Percentiles rank a stretch among this genome's conserved stretches.
These are phyloP conservation scores for Talaromyces trachyspermus DNA, from an alignment of 495 filamentous ascomycete genomes.

Conservation along the genomic window DNA sequence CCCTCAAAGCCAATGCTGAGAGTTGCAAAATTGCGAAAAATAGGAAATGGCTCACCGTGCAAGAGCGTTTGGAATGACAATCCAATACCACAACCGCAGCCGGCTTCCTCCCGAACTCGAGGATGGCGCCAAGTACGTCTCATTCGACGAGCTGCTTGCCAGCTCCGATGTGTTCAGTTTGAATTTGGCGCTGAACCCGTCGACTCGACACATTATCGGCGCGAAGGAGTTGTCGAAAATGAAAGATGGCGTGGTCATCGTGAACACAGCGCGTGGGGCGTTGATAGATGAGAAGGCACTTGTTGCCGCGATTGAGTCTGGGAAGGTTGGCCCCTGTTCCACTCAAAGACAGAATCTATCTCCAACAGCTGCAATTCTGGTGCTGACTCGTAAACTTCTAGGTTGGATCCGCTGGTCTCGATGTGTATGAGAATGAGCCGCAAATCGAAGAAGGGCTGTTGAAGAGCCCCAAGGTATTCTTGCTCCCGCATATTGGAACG, in stretches of 20 bases:
- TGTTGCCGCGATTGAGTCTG: slow-evolving; percentile 59
- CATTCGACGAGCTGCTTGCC: slow-evolving; percentile 59
- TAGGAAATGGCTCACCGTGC: slow-evolving; percentile 65
- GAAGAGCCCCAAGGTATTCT: slow-evolving; percentile 59
- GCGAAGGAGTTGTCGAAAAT: slow-evolving; percentile 58
- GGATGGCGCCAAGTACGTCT: slow-evolving; percentile 58
- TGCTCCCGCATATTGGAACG: slow-evolving; percentile 79
- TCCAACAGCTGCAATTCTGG: background rate
- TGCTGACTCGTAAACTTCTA: slow-evolving; percentile 6
- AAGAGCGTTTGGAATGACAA: slow-evolving; percentile 60
- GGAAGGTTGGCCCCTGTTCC: slow-evolving; percentile 50
- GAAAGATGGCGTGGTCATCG: slow-evolving; percentile 70
- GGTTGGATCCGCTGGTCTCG: slow-evolving; percentile 55
- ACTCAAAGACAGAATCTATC: slow-evolving; percentile 6
- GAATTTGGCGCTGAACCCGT: slow-evolving; percentile 62
- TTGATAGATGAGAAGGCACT: slow-evolving; percentile 72
- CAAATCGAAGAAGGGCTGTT: slow-evolving; percentile 63
- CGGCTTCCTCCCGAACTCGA: slow-evolving; percentile 43
- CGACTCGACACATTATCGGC: slow-evolving; percentile 65
- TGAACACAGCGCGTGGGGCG: slow-evolving; percentile 78
- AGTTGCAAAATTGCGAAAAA: background rate
- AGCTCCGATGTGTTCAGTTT: slow-evolving; percentile 68
- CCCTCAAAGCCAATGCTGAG: background rate
- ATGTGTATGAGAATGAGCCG: slow-evolving; percentile 78
- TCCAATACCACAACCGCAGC: slow-evolving; percentile 64